A percentile compares a stretch with the other conserved stretches of the same genome.
phyloP scores from a whole-genome alignment of 1,284 basidiomycete genomes.

The Amylostereum areolatum region DNA sequence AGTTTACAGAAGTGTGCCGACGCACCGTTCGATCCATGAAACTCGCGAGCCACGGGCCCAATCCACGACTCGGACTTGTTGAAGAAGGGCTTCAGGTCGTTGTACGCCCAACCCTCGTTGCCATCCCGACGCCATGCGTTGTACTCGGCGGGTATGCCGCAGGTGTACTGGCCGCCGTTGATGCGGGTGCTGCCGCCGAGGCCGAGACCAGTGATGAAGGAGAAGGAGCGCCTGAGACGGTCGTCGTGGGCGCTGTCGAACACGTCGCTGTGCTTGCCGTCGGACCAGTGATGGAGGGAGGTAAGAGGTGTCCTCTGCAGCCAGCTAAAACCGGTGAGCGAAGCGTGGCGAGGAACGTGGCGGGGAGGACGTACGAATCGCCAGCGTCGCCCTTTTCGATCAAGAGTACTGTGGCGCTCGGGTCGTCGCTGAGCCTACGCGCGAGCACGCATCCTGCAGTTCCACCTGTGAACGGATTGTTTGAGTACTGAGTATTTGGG shows the following conservation, averaged over 20 bases:
- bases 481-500: no score
- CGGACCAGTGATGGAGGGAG: slow-evolving; percentile 8
- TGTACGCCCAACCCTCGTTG: slow-evolving; percentile 1
- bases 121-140: slow-evolving; percentile 5
- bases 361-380: slow-evolving; percentile 4
- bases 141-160: slow-evolving; percentile 3
- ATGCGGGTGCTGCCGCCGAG: slow-evolving; percentile 5
- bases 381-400: slow-evolving; percentile 8
- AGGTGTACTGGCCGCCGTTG: slow-evolving; percentile 6
- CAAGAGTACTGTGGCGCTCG: slow-evolving; percentile 2
- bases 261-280: slow-evolving; percentile 8
- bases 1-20: background rate
- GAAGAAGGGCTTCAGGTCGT: slow-evolving; percentile 5
- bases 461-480: slow-evolving; percentile 1
- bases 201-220: slow-evolving; percentile 1
- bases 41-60: background rate
- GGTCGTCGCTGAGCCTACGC: slow-evolving; percentile 9
- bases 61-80: slow-evolving; percentile 5
- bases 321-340: slow-evolving; percentile 1
- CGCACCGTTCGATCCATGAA: slow-evolving; percentile 4
- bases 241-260: slow-evolving; percentile 3
- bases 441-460: slow-evolving; percentile 11
- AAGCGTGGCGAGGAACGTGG: background rate
- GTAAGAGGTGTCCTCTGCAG: slow-evolving; percentile 3
- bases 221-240: slow-evolving; percentile 3